Conservation (phyloP, 2,329 filamentous ascomycete genomes). For the Fusarium sp. region DNA sequence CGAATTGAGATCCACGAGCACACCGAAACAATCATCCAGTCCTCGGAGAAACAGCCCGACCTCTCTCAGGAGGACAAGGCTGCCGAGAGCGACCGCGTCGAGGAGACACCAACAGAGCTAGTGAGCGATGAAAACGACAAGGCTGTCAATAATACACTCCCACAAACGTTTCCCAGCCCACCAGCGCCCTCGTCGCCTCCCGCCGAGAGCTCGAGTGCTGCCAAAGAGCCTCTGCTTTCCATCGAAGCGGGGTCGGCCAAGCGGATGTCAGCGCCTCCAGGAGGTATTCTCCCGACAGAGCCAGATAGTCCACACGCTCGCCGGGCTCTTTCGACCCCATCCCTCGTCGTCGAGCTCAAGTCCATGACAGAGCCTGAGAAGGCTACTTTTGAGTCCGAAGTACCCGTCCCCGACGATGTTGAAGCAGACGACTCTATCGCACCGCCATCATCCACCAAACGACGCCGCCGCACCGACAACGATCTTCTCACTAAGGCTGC, state of each 20-base stretch:
- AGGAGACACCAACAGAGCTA: slow-evolving; percentile 30
- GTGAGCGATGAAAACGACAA: neutral
- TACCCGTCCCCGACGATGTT: slow-evolving; percentile 4
- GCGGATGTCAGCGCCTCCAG: slow-evolving; percentile 39
- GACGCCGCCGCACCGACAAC: slow-evolving; percentile 34
- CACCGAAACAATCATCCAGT: slow-evolving; percentile 38
- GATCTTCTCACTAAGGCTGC: slow-evolving; percentile 23
- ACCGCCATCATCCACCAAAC: slow-evolving; percentile 25
- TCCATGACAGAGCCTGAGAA: slow-evolving; percentile 34
- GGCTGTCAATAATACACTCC: neutral
- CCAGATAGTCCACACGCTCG: slow-evolving; percentile 6
- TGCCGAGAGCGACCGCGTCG: slow-evolving; percentile 26
- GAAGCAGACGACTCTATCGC: neutral
- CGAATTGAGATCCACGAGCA: slow-evolving; percentile 32
- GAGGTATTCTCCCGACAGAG: neutral
- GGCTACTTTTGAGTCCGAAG: slow-evolving; percentile 26
- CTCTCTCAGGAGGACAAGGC: neutral
- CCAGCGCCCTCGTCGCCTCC: slow-evolving; percentile 11
- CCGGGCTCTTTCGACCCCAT: slow-evolving; percentile 33
- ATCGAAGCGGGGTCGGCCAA: slow-evolving; percentile 27
- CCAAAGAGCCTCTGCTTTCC: slow-evolving; percentile 23
- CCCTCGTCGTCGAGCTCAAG: slow-evolving; percentile 33
- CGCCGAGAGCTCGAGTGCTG: neutral
- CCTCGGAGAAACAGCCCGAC: slow-evolving; percentile 33
- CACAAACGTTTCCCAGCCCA: neutral